These are phyloP conservation scores for Hymenoscyphus albidus DNA, from an alignment of 2,329 filamentous ascomycete genomes.

Conservation along the genomic window DNA sequence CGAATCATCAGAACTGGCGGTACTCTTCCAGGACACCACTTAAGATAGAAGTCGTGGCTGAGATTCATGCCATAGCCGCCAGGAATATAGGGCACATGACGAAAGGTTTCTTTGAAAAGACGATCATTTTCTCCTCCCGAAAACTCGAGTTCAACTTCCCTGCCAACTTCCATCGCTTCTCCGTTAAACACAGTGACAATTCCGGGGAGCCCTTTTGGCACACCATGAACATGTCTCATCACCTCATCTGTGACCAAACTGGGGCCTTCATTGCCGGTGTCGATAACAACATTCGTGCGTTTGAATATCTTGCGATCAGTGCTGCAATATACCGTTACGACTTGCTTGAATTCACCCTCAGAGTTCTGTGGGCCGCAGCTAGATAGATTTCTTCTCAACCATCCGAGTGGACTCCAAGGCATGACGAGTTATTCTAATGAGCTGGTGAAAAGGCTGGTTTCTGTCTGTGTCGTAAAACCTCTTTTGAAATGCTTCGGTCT, in stretches of 20 bases:
- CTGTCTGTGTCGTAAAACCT: too few species aligned
- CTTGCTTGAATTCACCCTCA: too few species aligned
- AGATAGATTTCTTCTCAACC: too few species aligned
- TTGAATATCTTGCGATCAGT: neutral
- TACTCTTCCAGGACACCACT: neutral
- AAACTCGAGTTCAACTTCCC: neutral
- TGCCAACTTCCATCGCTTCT: neutral
- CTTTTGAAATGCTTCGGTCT: too few species aligned
- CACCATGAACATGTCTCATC: neutral
- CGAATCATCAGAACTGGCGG: neutral
- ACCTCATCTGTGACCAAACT: neutral
- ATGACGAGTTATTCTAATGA: too few species aligned
- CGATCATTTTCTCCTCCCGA: neutral
- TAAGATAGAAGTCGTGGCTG: neutral
- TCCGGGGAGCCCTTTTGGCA: neutral
- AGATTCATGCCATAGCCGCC: neutral
- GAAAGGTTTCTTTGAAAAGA: neutral
- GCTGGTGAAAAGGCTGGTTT: too few species aligned
- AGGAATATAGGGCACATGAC: neutral
- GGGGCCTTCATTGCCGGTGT: neutral
- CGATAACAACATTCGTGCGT: neutral
- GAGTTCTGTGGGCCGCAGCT: too few species aligned
- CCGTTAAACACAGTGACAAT: neutral
- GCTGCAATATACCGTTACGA: neutral
- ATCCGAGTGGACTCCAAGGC: too few species aligned